Conservation (phyloP, 768 basidiomycete species). For the Hysterangium stoloniferum region DNA sequence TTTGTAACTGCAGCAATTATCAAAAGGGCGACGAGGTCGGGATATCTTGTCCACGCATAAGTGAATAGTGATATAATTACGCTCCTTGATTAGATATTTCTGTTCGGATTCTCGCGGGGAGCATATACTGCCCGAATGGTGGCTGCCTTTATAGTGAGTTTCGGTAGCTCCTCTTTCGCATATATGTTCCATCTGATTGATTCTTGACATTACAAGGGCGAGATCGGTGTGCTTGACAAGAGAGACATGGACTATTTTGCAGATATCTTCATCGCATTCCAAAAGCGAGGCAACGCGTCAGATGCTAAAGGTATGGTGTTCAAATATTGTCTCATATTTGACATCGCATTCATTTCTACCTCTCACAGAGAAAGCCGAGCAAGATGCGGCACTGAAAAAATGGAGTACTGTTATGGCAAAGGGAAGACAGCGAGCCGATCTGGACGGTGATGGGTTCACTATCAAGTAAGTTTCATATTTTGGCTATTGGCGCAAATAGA, state of each 20-base stretch:
- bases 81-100: constrained; percentile 45
- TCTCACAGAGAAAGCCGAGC: constrained; percentile 1
- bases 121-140: constrained; percentile 74
- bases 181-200: not conserved
- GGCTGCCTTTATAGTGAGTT: constrained; percentile 55
- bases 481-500: constrained; percentile 2
- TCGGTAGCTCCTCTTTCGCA: not conserved
- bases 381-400: constrained; percentile 32
- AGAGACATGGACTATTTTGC: constrained; percentile 68
- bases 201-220: constrained; percentile 36
- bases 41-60: not conserved
- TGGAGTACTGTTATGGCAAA: constrained; percentile 48
- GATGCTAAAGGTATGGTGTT: constrained; percentile 34
- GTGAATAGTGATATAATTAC: not conserved
- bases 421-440: constrained; percentile 45
- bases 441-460: constrained; percentile 42
- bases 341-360: not conserved
- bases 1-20: constrained; percentile 46
- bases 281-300: constrained; percentile 49
- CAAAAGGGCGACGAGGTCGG: constrained; percentile 62
- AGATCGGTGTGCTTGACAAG: constrained; percentile 63
- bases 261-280: constrained; percentile 51
- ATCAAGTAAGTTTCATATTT: constrained; percentile 43
- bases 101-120: constrained; percentile 74
- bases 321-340: not conserved